phyloP scores from a whole-genome alignment of 1,139 yeast genomes.

The Diutina sp. region DNA sequence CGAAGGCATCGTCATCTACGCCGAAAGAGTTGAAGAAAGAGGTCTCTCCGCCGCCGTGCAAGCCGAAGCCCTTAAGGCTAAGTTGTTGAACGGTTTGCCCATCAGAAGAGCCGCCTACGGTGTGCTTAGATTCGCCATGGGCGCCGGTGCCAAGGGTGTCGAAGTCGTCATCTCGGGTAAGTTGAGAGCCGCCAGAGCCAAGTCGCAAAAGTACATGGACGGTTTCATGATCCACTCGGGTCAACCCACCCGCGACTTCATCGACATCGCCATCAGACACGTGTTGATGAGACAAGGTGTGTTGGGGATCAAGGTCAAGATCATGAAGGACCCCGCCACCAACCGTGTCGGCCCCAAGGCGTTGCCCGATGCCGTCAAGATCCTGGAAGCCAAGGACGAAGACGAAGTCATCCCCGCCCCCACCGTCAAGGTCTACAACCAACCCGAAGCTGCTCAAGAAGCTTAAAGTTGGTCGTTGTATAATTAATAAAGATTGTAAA shows the following conservation, averaged over 20 bases:
- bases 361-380: slow-evolving; percentile 93
- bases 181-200: slow-evolving; percentile 99
- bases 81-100: slow-evolving; percentile 97
- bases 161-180: slow-evolving; percentile 99
- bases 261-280: slow-evolving; percentile 99
- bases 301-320: slow-evolving; percentile 98
- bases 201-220: slow-evolving; percentile 98
- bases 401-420: slow-evolving; percentile 72
- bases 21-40: slow-evolving; percentile 99
- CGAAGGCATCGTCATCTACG: slow-evolving; percentile 90
- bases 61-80: slow-evolving; percentile 98
- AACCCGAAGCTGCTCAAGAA: slow-evolving; percentile 4
- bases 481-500: background rate
- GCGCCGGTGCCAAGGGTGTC: slow-evolving; percentile 99
- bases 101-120: slow-evolving; percentile 99
- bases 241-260: slow-evolving; percentile 99
- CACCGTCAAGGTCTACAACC: slow-evolving; percentile 63
- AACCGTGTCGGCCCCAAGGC: slow-evolving; percentile 83
- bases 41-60: slow-evolving; percentile 99
- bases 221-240: slow-evolving; percentile 99
- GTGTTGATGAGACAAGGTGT: slow-evolving; percentile 99
- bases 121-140: slow-evolving; percentile 99
- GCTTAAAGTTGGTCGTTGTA: background rate
- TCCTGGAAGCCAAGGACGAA: slow-evolving; percentile 96
- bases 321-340: slow-evolving; percentile 97